A percentile compares a stretch with the other conserved stretches of the same genome.
Conservation (phyloP, 495 filamentous ascomycete genomes). For the Aspergillus incahuasiensis region DNA sequence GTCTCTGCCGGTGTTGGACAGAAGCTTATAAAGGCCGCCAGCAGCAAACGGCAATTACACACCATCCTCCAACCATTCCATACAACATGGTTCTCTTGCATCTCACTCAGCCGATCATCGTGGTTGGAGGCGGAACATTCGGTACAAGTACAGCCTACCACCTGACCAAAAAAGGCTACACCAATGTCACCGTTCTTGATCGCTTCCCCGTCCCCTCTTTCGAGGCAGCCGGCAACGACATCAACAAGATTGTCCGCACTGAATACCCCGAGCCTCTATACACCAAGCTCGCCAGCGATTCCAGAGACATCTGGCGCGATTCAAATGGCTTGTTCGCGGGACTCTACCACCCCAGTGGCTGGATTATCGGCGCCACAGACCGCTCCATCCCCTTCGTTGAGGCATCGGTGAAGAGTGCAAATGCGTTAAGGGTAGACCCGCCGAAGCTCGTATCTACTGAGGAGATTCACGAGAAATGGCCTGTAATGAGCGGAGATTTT, state of each 20-base stretch:
- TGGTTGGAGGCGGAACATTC: constrained; percentile 38
- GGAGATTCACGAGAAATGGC: constrained; percentile 17
- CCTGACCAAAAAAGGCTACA: constrained; percentile 24
- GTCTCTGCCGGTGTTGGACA: background rate
- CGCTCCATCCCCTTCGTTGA: constrained; percentile 23
- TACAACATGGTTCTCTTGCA: background rate
- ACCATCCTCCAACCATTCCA: background rate
- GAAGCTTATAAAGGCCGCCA: background rate
- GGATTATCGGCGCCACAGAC: constrained; percentile 25
- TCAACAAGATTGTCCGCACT: constrained; percentile 30
- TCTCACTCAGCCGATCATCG: constrained; percentile 20
- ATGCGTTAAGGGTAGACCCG: constrained; percentile 16
- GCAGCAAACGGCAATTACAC: background rate
- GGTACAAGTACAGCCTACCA: constrained; percentile 40
- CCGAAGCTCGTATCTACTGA: constrained; percentile 20
- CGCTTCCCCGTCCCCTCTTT: constrained; percentile 26
- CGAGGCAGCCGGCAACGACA: constrained; percentile 25
- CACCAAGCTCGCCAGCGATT: constrained; percentile 19
- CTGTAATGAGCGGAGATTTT: constrained; percentile 11
- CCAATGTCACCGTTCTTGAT: constrained; percentile 27
- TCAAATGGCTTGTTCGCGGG: constrained; percentile 20
- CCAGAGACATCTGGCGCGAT: constrained; percentile 18
- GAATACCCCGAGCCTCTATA: constrained; percentile 29
- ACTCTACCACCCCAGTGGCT: constrained; percentile 30
- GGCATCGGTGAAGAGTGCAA: constrained; percentile 22